phyloP scores from a whole-genome alignment of 257 asterid species.

The Nicotiana tabacum region DNA sequence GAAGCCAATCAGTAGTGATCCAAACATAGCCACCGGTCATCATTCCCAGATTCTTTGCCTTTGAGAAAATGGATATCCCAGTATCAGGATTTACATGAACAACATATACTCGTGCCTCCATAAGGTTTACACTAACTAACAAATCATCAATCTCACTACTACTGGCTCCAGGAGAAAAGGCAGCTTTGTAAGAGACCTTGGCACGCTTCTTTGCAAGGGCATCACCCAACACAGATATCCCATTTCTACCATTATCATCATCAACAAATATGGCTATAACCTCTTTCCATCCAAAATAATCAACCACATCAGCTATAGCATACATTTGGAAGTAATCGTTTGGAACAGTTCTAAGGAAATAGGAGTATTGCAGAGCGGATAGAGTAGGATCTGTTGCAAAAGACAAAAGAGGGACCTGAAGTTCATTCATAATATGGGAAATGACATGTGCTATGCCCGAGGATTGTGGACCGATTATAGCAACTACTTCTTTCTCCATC shows the following conservation, averaged over 20 bases:
- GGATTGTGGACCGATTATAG: slow-evolving; percentile 67
- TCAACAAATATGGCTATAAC: slow-evolving; percentile 59
- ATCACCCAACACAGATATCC: slow-evolving; percentile 55
- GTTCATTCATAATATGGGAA: slow-evolving; percentile 52
- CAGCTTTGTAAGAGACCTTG: slow-evolving; percentile 61
- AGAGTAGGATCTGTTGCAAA: slow-evolving; percentile 74
- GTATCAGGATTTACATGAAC: slow-evolving; percentile 75
- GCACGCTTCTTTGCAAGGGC: slow-evolving; percentile 55
- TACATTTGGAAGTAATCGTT: slow-evolving; percentile 59
- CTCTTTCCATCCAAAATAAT: slow-evolving; percentile 58
- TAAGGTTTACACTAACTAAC: slow-evolving; percentile 40
- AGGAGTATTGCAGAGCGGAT: slow-evolving; percentile 59
- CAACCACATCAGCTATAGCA: slow-evolving; percentile 56
- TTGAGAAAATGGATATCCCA: slow-evolving; percentile 43
- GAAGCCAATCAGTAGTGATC: slow-evolving; percentile 82
- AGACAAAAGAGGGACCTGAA: slow-evolving; percentile 61
- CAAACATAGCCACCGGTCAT: slow-evolving; percentile 52
- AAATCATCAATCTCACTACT: slow-evolving; percentile 35
- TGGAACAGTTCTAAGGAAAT: slow-evolving; percentile 45
- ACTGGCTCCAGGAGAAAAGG: slow-evolving; percentile 46
- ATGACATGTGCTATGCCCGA: slow-evolving; percentile 70
- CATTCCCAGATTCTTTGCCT: slow-evolving; percentile 60
- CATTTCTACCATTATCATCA: slow-evolving; percentile 68
- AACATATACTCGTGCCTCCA: slow-evolving; percentile 62
- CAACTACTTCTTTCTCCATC: slow-evolving; percentile 41